Conservation (phyloP, 208 protist genomes). For the Trypanosoma melophagium region DNA sequence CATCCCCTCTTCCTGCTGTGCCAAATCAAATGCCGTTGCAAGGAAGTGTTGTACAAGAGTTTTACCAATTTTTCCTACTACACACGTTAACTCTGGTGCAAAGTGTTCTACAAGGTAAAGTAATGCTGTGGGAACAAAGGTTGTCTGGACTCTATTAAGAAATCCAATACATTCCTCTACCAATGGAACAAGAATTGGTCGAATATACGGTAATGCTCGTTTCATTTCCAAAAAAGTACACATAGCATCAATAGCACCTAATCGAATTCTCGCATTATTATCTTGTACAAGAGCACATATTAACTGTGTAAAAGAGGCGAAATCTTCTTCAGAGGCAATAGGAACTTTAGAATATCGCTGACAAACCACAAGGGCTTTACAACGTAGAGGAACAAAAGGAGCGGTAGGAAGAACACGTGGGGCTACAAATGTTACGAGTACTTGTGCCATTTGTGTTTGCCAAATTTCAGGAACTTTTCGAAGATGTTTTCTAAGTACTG, state of each 20-base stretch:
- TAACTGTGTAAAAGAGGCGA: conserved; percentile 77
- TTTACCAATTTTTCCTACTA: conserved; percentile 71
- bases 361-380: conserved; percentile 81
- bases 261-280: conserved; percentile 68
- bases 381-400: conserved; percentile 59
- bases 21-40: conserved; percentile 73
- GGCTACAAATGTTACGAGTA: conserved; percentile 76
- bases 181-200: conserved; percentile 64
- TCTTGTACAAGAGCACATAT: conserved; percentile 68
- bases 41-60: conserved; percentile 81
- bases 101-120: conserved; percentile 87
- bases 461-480: conserved; percentile 69
- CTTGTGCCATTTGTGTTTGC: conserved; percentile 69
- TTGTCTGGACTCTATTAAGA: conserved; percentile 81
- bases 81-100: conserved; percentile 70
- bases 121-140: conserved; percentile 77
- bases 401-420: conserved; percentile 57
- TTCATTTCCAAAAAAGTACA: conserved; percentile 86
- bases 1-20: conserved; percentile 37
- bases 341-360: conserved; percentile 85
- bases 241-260: conserved; percentile 81
- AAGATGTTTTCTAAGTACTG: conserved; percentile 77
- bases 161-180: conserved; percentile 85
- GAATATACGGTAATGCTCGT: conserved; percentile 63
- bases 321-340: conserved; percentile 65